Conservation (phyloP, 306 rosid genomes). For the Castanea sativa region DNA sequence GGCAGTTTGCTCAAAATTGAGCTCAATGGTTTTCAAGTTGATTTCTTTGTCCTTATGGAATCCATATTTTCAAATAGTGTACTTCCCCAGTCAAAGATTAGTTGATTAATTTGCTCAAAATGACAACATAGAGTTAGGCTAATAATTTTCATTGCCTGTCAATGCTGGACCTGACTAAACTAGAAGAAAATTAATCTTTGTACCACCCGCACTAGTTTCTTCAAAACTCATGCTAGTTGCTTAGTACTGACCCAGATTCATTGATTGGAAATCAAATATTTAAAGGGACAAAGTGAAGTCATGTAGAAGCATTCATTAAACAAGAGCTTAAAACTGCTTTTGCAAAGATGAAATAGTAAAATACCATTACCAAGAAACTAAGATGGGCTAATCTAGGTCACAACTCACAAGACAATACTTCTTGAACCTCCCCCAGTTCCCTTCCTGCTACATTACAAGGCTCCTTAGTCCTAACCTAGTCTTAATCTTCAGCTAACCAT, state of each 20-base stretch:
- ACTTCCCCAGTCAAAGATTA: too few relatives aligned
- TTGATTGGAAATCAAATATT: neutral
- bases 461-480: neutral
- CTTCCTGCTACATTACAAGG: neutral
- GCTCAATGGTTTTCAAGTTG: neutral
- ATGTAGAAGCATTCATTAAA: neutral
- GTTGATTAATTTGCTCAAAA: neutral
- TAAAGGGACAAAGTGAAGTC: neutral
- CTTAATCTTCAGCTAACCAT: conserved; percentile 26
- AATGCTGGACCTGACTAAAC: neutral
- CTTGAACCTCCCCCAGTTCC: neutral
- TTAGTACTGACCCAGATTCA: neutral
- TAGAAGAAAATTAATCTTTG: too few relatives aligned
- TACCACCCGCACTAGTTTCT: neutral
- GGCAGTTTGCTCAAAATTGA: neutral
- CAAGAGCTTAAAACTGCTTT: neutral
- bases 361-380: neutral
- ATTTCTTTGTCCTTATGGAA: neutral
- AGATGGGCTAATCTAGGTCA: neutral
- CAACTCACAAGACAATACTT: neutral
- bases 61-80: neutral
- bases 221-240: neutral
- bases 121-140: neutral
- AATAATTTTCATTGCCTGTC: neutral
- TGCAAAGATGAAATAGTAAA: neutral